Percentiles rank a stretch among this genome's conserved stretches.
Conservation (phyloP, 352 stramenopile species). For the Peronospora belbahrii region DNA sequence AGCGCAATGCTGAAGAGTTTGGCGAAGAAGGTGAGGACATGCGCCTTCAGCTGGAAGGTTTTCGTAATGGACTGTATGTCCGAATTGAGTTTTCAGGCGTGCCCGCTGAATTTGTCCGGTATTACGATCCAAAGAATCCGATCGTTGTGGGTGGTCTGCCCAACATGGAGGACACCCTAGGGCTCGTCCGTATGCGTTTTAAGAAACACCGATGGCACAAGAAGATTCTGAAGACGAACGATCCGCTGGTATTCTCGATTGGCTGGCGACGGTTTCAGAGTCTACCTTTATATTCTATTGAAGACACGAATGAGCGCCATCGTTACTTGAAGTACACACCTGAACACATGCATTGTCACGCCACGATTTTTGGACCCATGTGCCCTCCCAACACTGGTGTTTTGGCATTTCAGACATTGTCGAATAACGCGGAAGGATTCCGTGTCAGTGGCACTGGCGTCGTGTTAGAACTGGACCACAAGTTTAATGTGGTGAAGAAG, state of each 20-base stretch:
- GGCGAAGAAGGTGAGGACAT: conserved; percentile 90
- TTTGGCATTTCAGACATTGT: conserved; percentile 94
- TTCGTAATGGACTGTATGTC: conserved; percentile 95
- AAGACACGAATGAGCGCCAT: conserved; percentile 96
- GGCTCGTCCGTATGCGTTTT: conserved; percentile 93
- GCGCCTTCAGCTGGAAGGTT: conserved; percentile 91
- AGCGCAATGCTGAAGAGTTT: conserved; percentile 92
- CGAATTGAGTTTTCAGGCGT: conserved; percentile 94
- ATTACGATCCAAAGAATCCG: conserved; percentile 87
- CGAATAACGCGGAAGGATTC: conserved; percentile 89
- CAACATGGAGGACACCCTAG: conserved; percentile 92
- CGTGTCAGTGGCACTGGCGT: conserved; percentile 96
- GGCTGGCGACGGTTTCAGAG: conserved; percentile 99
- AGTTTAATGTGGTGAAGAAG: conserved; percentile 99
- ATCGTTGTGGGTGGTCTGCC: conserved; percentile 92
- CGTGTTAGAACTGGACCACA: conserved; percentile 95
- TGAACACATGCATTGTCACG: conserved; percentile 99
- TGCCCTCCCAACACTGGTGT: conserved; percentile 96
- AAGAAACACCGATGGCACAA: conserved; percentile 99
- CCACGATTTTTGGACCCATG: conserved; percentile 95
- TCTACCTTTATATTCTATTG: conserved; percentile 96
- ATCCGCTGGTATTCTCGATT: conserved; percentile 97
- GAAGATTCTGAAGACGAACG: conserved; percentile 97
- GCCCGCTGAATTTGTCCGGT: conserved; percentile 92
- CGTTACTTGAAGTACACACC: conserved; percentile 98